phyloP scores from a whole-genome alignment of 208 protist genomes.

The Crithidia bombi region DNA sequence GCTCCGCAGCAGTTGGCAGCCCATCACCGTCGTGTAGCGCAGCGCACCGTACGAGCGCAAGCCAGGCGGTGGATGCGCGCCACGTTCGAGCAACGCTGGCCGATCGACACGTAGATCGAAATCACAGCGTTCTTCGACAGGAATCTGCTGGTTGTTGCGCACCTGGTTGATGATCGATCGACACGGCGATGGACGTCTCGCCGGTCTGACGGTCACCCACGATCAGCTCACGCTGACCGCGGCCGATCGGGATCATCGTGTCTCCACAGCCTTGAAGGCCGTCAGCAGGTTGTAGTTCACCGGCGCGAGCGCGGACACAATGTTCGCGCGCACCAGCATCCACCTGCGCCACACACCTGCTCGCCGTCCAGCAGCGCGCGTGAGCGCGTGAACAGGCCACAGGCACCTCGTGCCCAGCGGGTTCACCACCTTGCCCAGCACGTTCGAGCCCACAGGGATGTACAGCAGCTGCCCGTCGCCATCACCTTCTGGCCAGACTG shows the following conservation, averaged over 20 bases:
- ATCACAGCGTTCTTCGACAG: slow-evolving; percentile 89
- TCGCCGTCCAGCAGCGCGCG: slow-evolving; percentile 51
- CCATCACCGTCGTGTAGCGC: slow-evolving; percentile 91
- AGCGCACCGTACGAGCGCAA: slow-evolving; percentile 85
- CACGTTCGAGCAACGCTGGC: slow-evolving; percentile 94
- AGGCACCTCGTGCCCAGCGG: slow-evolving; percentile 83
- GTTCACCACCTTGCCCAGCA: slow-evolving; percentile 89
- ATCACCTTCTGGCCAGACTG: slow-evolving; percentile 89
- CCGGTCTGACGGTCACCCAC: slow-evolving; percentile 95
- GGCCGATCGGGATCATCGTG: slow-evolving; percentile 93
- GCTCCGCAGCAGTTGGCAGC: slow-evolving; percentile 92
- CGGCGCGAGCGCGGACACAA: slow-evolving; percentile 89
- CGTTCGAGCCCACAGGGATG: slow-evolving; percentile 79
- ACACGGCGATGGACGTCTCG: slow-evolving; percentile 94
- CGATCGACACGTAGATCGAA: too few relatives aligned
- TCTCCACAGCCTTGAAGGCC: slow-evolving; percentile 93
- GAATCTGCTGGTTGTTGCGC: slow-evolving; percentile 86
- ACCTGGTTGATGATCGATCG: slow-evolving; percentile 95
- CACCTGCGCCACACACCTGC: slow-evolving; percentile 78
- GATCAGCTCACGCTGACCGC: slow-evolving; percentile 95
- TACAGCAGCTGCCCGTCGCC: slow-evolving; percentile 83
- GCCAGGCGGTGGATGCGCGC: slow-evolving; percentile 88
- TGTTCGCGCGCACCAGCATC: slow-evolving; percentile 93
- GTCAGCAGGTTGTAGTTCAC: slow-evolving; percentile 95
- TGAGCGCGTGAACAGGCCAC: slow-evolving; percentile 69